Evolutionary conservation across 257 asterid genomes (phyloP), one percentile per base, ranked within the genome.

Genomic region (Nicotiana attenuata): DNA sequence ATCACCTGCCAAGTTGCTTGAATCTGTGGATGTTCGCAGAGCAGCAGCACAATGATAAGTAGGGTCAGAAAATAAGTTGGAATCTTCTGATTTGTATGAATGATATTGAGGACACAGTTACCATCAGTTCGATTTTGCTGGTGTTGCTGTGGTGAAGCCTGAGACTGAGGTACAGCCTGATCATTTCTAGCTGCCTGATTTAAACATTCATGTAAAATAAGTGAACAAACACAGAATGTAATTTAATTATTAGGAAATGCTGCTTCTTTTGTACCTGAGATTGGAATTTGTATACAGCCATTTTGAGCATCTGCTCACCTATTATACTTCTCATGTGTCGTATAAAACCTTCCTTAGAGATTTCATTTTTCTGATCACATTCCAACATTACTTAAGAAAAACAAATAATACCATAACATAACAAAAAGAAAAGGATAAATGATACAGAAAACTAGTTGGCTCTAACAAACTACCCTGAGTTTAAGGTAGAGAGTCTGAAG

Each of bases 281-380:
- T 86, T 92, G 96, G 82, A 95, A 87, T 86, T 90, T 93, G 85
- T 65, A 90, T 19, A 90, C 94, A 59, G 97, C 98, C 91, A 88
- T 85, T 89, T 92, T 93, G 68, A 95, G 89, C 99, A 93, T 95
- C 81, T 91, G 97, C 85, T 95, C 97, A 71, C 98, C 98, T 0
- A 91, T 95, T 16, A 95, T 88, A 86, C 89, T 90, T 85, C 97
- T 93, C 98, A 95, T 91, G 80, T 84, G 92, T 66, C 92, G 90
- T 67, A 93, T 88, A 89, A 95, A 93, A 50, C 78, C 94, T 93
- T 92, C 80, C 94, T 93, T 92, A 64, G 96, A 82, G 68, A 93
- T 91, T 88, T 93, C 99, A 78, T 90, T 93, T 89, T 88, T 91
- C 99, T 95, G 91, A 69, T 84, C 88, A 83, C 5, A 76, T 76